Evolutionary conservation across 169 alveolate genomes (phyloP).

Genomic region (Eimeria tenella): DNA sequence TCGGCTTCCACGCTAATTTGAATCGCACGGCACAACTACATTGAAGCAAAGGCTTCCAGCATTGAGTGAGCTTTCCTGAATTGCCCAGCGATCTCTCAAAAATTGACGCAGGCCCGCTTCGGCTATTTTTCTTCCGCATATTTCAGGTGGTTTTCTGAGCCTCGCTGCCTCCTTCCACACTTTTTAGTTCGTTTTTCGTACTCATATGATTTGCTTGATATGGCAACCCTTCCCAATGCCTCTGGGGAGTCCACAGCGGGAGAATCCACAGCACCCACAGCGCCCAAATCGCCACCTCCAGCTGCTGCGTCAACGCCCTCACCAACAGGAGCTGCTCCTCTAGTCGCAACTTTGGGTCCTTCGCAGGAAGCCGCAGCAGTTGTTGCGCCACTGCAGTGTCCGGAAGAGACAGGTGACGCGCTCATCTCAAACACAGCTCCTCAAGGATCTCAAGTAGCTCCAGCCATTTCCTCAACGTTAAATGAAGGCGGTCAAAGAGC

Average conservation of each 20-base stretch:
- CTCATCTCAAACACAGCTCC: background rate
- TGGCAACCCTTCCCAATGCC: background rate
- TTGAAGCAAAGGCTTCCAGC: too few species aligned
- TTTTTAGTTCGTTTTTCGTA: constrained; percentile 62
- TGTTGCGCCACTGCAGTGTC: background rate
- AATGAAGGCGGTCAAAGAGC: background rate
- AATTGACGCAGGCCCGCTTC: too few species aligned
- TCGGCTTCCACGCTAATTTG: too few species aligned
- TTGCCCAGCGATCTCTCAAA: too few species aligned
- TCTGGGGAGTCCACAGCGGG: background rate
- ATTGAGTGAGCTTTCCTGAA: too few species aligned
- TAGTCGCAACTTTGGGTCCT: background rate
- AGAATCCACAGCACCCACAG: background rate
- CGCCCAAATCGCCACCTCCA: background rate
- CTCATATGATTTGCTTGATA: background rate
- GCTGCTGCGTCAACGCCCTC: background rate
- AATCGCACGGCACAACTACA: too few species aligned
- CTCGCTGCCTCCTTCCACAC: constrained; percentile 66
- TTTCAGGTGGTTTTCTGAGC: constrained; percentile 59
- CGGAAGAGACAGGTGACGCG: background rate
- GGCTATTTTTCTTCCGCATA: background rate
- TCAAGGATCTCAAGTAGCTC: background rate
- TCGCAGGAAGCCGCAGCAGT: background rate
- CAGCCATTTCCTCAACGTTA: background rate
- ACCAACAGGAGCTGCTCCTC: background rate